These are phyloP conservation scores for Cladosporium velox DNA, from an alignment of 2,329 filamentous ascomycete genomes.

Conservation along the genomic window DNA sequence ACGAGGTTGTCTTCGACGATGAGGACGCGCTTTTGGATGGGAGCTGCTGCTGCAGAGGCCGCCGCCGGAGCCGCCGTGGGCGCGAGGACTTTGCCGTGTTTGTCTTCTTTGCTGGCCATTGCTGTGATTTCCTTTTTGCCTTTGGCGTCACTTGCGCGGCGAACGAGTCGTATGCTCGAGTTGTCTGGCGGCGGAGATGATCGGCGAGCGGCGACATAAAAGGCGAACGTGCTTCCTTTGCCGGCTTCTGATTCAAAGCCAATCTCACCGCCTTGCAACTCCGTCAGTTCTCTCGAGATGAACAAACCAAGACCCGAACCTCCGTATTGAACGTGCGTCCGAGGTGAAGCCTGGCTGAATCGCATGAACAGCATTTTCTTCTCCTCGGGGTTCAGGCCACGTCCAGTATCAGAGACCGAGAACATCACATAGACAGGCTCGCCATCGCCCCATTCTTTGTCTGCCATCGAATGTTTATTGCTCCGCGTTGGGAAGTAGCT, in stretches of 20 bases:
- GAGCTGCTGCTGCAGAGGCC: slow-evolving; percentile 15
- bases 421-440: slow-evolving; percentile 68
- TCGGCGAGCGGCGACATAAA: slow-evolving; percentile 71
- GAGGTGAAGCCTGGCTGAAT: slow-evolving; percentile 75
- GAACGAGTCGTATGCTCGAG: slow-evolving; percentile 20
- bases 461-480: slow-evolving; percentile 51
- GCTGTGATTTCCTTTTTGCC: slow-evolving; percentile 8
- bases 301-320: slow-evolving; percentile 78
- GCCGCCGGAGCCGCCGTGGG: background rate
- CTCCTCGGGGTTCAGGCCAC: slow-evolving; percentile 65
- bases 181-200: slow-evolving; percentile 43
- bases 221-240: slow-evolving; percentile 72
- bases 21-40: slow-evolving; percentile 32
- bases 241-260: slow-evolving; percentile 69
- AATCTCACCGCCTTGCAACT: slow-evolving; percentile 78
- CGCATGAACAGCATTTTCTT: slow-evolving; percentile 75
- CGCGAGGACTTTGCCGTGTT: background rate
- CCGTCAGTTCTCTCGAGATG: slow-evolving; percentile 76
- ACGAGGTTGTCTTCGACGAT: slow-evolving; percentile 52
- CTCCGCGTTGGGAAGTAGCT: slow-evolving; percentile 63
- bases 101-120: slow-evolving; percentile 3
- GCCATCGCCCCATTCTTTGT: slow-evolving; percentile 69
- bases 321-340: slow-evolving; percentile 76
- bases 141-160: slow-evolving; percentile 9
- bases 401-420: slow-evolving; percentile 74